Conservation (phyloP, 208 protist genomes). For the Lotmaria passim region DNA sequence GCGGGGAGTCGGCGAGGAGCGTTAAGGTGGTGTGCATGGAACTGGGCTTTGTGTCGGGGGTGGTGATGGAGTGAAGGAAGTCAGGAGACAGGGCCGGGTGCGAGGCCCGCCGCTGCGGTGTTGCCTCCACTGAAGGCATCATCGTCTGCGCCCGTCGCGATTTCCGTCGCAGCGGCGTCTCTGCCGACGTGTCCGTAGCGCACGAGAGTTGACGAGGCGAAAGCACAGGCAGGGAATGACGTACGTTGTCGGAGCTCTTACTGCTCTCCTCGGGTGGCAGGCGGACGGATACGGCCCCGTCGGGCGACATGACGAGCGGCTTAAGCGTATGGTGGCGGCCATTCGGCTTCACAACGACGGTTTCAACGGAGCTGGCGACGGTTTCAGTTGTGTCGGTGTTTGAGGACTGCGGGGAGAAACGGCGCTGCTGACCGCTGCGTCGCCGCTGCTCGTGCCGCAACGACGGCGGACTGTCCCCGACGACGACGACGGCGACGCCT, state of each 20-base stretch:
- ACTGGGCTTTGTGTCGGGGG: background rate
- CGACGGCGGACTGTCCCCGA: background rate
- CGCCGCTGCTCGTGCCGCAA: background rate
- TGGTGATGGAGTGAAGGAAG: background rate
- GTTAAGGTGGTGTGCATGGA: background rate
- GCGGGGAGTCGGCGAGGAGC: background rate
- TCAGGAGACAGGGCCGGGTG: too few species aligned
- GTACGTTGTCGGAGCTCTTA: background rate
- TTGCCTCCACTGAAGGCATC: background rate
- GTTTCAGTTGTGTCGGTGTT: background rate
- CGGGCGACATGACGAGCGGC: conserved; percentile 4
- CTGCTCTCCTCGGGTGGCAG: background rate
- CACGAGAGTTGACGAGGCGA: background rate
- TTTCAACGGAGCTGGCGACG: background rate
- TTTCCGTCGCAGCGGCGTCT: background rate
- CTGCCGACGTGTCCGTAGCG: background rate
- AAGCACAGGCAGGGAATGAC: background rate
- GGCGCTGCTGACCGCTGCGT: background rate
- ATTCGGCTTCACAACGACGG: conserved; percentile 1
- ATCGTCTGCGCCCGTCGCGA: background rate
- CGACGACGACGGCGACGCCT: background rate
- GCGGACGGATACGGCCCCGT: background rate
- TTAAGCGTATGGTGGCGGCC: background rate
- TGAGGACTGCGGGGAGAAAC: background rate
- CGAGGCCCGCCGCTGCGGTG: background rate